Evolutionary conservation across 2,329 filamentous ascomycete species (phyloP).

Genomic region (Pseudonectria buxi): DNA sequence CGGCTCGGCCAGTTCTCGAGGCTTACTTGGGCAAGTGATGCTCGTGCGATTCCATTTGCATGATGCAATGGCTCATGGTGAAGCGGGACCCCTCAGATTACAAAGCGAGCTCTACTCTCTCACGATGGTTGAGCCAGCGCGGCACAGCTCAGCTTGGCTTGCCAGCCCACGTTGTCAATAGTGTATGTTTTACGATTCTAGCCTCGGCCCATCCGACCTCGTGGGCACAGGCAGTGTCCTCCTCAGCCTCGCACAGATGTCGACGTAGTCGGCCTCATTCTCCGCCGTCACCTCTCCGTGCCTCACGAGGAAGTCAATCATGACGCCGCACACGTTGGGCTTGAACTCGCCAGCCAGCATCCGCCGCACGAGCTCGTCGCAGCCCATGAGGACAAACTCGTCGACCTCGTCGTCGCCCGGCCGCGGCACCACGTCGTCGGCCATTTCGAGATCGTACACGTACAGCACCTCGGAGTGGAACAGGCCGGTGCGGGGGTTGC

Average conservation of each 20-base stretch:
- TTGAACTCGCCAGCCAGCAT: conserved; percentile 70
- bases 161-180: too few relatives aligned
- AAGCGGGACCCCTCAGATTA: too few relatives aligned
- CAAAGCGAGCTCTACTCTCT: too few relatives aligned
- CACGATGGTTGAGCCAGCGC: too few relatives aligned
- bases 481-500: conserved; percentile 19
- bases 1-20: too few relatives aligned
- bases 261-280: conserved; percentile 64
- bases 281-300: conserved; percentile 68
- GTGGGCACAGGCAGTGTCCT: conserved; percentile 37
- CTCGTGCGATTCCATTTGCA: too few relatives aligned
- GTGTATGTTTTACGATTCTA: too few relatives aligned
- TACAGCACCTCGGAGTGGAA: conserved; percentile 45
- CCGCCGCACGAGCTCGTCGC: conserved; percentile 52
- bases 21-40: too few relatives aligned
- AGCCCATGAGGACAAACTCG: conserved; percentile 61
- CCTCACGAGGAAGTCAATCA: conserved; percentile 76
- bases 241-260: conserved; percentile 49
- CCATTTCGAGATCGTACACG: conserved; percentile 69
- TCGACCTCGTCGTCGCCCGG: conserved; percentile 75
- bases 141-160: too few relatives aligned
- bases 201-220: conserved; percentile 11
- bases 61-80: too few relatives aligned
- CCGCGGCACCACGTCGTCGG: conserved; percentile 48
- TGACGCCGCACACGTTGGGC: conserved; percentile 70